A percentile compares a stretch with the other conserved stretches of the same genome.
Evolutionary conservation across 139 green algal species (phyloP).

Genomic region (Chlorella sp.): DNA sequence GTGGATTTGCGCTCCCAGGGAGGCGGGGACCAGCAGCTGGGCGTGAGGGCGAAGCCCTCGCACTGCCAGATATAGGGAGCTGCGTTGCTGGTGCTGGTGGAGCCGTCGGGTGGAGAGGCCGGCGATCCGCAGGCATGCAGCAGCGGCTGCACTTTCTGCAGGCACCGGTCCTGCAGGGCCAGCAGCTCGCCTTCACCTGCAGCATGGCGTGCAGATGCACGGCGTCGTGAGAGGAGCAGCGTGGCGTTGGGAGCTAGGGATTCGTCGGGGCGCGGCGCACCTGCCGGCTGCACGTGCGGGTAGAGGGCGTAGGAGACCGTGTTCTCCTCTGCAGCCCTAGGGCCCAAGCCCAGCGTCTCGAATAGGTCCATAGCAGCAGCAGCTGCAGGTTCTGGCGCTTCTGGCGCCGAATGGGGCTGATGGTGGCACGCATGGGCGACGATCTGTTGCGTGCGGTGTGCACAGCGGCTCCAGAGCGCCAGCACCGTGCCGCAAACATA

Average conservation of each 20-base stretch:
- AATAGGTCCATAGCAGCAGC: conserved; percentile 38
- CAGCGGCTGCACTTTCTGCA: conserved; percentile 14
- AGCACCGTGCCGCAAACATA: no score
- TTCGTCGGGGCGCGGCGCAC: no score
- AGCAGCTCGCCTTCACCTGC: conserved; percentile 5
- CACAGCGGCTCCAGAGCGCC: no score
- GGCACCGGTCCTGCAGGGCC: conserved; percentile 11
- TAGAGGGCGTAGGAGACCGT: conserved; percentile 24
- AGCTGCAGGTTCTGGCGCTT: no score
- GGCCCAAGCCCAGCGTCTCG: conserved; percentile 22
- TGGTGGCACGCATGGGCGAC: no score
- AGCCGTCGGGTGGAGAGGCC: no score
- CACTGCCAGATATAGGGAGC: conserved; percentile 46
- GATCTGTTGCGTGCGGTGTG: no score
- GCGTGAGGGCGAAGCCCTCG: conserved; percentile 22
- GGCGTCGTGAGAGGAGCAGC: no score
- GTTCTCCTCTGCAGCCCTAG: conserved; percentile 27
- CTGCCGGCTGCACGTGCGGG: conserved; percentile 5
- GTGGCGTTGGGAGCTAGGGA: no score
- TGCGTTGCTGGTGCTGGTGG: no score
- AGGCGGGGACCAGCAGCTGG: neutral
- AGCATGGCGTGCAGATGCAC: no score
- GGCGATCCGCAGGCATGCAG: neutral
- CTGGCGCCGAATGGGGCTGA: neutral
- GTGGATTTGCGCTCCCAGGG: conserved; percentile 17